Base-by-base conservation (phyloP, 495 filamentous ascomycete genomes). In the Apodospora peruviana region DNA sequence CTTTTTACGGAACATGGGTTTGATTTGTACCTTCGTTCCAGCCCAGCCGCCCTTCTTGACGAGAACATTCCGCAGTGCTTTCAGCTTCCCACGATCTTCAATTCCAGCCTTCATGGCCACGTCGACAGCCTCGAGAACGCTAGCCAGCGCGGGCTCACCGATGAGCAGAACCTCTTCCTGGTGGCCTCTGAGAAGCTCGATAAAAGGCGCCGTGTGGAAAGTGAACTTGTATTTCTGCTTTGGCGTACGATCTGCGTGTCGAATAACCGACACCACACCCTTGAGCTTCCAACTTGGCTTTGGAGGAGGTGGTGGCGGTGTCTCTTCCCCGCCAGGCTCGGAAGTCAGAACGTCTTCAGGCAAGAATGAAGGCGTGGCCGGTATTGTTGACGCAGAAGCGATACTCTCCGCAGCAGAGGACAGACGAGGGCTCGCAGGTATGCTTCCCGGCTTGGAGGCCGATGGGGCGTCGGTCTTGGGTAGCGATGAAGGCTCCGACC, bases 201-300 rank as follows among this genome's bases (percentile, higher is more conserved):
- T 88, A 60, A 98, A 98, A 4, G 94, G 94, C 53, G 90, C 87
- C 7, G 87, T 94, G 65, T 97, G 94, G 58, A 98, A 98, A 0
- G 93, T 98, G 62, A 96, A 97, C 59, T 98, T 98, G 72, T 95
- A 95, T 60, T 98, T 98, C 57, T 98, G 93, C 65, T 98, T 98
- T 5, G 93, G 93, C 10, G 93, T 98, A 34, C 93, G 85, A 69
- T 98, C 93, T 2, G 94, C 93, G 63, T 98, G 93, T 20, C 93
- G 80, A 42, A 98, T 85, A 10, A 97, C 94, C 17, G 91, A 89
- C 5, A 98, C 93, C 75, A 97, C 90, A n/a, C 93, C 93, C 65
- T 97, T 98, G 51, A 98, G 68, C 63, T 95, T 95, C 93, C 93
- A 98, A 23, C 90, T 85, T 55, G 95, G 90, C 58, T 96, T 96